A percentile compares a stretch with the other conserved stretches of the same genome.
These are phyloP conservation scores for Fusarium sp. DNA, from an alignment of 2,329 filamentous ascomycete genomes.

Conservation along the genomic window DNA sequence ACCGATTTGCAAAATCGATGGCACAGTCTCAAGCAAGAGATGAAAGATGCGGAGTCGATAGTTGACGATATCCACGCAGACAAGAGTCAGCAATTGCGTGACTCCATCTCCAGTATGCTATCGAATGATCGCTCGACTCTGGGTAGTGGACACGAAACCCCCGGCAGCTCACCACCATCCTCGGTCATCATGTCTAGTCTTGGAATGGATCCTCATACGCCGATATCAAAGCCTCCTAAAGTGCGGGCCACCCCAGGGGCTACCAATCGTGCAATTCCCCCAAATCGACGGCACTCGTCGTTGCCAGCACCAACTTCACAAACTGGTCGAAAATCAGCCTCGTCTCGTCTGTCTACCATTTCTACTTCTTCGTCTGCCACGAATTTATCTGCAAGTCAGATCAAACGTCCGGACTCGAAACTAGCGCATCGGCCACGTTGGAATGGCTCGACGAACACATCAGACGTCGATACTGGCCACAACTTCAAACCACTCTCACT, in stretches of 20 bases:
- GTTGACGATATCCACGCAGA: slow-evolving; percentile 78
- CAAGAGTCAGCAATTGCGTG: slow-evolving; percentile 80
- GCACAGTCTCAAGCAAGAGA: slow-evolving; percentile 79
- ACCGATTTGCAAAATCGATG: slow-evolving; percentile 87
- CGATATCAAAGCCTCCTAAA: slow-evolving; percentile 56
- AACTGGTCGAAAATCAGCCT: slow-evolving; percentile 56
- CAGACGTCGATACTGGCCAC: slow-evolving; percentile 73
- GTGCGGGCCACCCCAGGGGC: slow-evolving; percentile 61
- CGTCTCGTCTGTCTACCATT: slow-evolving; percentile 60
- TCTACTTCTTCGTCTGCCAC: slow-evolving; percentile 62
- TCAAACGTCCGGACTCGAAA: slow-evolving; percentile 60
- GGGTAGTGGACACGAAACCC: slow-evolving; percentile 76
- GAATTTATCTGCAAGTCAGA: slow-evolving; percentile 53
- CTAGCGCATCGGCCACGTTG: slow-evolving; percentile 74
- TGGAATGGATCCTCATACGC: slow-evolving; percentile 62
- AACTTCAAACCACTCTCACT: slow-evolving; percentile 72
- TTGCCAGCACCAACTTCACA: slow-evolving; percentile 59
- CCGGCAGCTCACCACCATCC: slow-evolving; percentile 73
- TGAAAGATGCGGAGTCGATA: slow-evolving; percentile 78
- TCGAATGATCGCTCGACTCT: slow-evolving; percentile 81
- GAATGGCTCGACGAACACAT: slow-evolving; percentile 75
- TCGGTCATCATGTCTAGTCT: slow-evolving; percentile 70
- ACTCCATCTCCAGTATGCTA: slow-evolving; percentile 92
- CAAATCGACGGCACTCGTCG: slow-evolving; percentile 60
- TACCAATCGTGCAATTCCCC: slow-evolving; percentile 60